A percentile compares a stretch with the other conserved stretches of the same genome.
Evolutionary conservation across 305 asterid genomes (phyloP).

Genomic region (Ajuga reptans): DNA sequence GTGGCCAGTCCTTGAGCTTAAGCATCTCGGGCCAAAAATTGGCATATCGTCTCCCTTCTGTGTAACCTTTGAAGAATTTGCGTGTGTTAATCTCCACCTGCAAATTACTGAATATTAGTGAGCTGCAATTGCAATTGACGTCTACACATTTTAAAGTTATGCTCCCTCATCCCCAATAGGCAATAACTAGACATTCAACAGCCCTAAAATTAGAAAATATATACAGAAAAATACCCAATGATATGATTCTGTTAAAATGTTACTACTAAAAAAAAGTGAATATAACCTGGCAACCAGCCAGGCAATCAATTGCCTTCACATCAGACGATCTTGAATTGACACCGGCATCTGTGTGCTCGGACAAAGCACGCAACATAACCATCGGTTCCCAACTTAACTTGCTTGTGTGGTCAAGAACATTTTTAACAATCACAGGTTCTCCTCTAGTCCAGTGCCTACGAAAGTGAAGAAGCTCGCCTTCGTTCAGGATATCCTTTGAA

Average conservation of each 20-base stretch:
- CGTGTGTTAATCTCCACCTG: slow-evolving; percentile 74
- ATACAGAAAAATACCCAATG: not conserved
- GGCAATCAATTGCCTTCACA: slow-evolving; percentile 86
- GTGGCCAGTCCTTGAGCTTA: slow-evolving; percentile 96
- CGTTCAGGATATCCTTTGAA: slow-evolving; percentile 38
- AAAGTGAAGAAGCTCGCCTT: slow-evolving; percentile 49
- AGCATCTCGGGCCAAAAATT: slow-evolving; percentile 98
- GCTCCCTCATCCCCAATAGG: not conserved
- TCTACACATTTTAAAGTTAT: too few species aligned
- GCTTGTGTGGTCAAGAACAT: slow-evolving; percentile 57
- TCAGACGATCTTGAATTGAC: slow-evolving; percentile 46
- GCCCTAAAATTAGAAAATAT: not conserved
- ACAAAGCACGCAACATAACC: slow-evolving; percentile 94
- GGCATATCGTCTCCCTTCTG: slow-evolving; percentile 55
- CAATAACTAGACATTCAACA: not conserved
- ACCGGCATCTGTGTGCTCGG: slow-evolving; percentile 39
- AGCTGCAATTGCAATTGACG: not conserved
- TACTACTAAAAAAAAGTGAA: not conserved
- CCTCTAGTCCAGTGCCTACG: slow-evolving; percentile 78
- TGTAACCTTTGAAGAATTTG: slow-evolving; percentile 72
- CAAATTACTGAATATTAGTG: slow-evolving; percentile 9
- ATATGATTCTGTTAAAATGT: not conserved
- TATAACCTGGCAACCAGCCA: slow-evolving; percentile 79
- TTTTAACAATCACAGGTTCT: slow-evolving; percentile 70
- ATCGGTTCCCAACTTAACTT: slow-evolving; percentile 92